Percentiles rank a stretch among this genome's conserved stretches.
Evolutionary conservation across 129 eudicot genomes (phyloP).

Genomic region (Flaveria brownii): DNA sequence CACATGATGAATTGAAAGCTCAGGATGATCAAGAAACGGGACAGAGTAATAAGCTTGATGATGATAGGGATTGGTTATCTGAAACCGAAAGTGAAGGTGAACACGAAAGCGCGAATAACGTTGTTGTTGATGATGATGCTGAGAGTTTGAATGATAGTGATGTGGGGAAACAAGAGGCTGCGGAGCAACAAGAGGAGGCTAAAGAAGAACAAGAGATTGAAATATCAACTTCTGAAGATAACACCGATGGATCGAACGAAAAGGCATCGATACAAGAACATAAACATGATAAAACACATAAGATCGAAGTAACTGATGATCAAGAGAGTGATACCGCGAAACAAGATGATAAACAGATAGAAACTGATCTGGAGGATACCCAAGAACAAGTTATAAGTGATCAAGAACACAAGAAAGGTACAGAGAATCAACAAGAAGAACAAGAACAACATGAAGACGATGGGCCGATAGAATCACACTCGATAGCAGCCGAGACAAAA

Average conservation of each 20-base stretch:
- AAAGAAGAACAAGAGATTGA: conserved; percentile 30
- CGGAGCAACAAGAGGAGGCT: conserved; percentile 26
- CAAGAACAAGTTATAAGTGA: conserved; percentile 28
- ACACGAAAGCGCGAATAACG: conserved; percentile 15
- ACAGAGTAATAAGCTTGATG: conserved; percentile 16
- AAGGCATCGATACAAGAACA: conserved; percentile 25
- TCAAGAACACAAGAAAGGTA: conserved; percentile 45
- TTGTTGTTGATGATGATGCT: conserved; percentile 18
- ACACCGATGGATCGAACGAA: conserved; percentile 28
- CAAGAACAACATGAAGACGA: conserved; percentile 50
- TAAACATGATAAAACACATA: conserved; percentile 32
- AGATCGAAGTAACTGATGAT: conserved; percentile 39
- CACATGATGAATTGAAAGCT: conserved; percentile 21
- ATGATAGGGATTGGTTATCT: conserved; percentile 18
- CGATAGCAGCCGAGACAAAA: conserved; percentile 42
- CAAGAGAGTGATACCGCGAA: conserved; percentile 16
- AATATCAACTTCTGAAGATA: conserved; percentile 30
- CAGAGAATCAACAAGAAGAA: conserved; percentile 42
- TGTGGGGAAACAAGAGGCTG: conserved; percentile 33
- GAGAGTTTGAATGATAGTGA: conserved; percentile 38
- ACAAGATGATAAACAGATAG: conserved; percentile 24
- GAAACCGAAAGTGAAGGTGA: background rate
- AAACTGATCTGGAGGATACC: conserved; percentile 23
- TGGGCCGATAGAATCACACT: conserved; percentile 37
- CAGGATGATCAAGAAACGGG: conserved; percentile 15